Percentiles rank a stretch among this genome's conserved stretches.
Conservation (phyloP, 495 filamentous ascomycete genomes). For the Thermothielavioides terrestris region DNA sequence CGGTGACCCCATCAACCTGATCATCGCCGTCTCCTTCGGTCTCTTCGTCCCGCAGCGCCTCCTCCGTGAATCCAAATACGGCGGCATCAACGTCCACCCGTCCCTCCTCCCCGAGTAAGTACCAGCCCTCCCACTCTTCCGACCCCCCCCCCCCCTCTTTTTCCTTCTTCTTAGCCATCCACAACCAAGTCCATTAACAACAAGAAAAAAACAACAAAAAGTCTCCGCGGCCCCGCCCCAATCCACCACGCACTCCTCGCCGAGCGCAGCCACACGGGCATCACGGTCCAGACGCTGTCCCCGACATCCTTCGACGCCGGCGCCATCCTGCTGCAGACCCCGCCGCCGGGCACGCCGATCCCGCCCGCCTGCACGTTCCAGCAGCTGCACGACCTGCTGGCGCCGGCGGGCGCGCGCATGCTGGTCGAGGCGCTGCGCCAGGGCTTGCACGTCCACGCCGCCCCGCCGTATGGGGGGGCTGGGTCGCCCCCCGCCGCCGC, state of each 20-base stretch:
- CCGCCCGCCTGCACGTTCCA: conserved; percentile 1
- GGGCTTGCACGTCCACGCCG: conserved; percentile 59
- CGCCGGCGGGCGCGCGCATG: conserved; percentile 48
- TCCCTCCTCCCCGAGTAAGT: conserved; percentile 80
- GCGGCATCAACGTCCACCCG: conserved; percentile 89
- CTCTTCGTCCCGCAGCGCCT: conserved; percentile 75
- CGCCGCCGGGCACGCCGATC: conserved; percentile 24
- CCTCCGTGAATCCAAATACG: conserved; percentile 59
- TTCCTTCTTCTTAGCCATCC: background rate
- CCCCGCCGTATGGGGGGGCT: conserved; percentile 26
- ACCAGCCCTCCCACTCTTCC: background rate
- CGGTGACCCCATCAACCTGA: conserved; percentile 59
- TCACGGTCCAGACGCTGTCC: conserved; percentile 81
- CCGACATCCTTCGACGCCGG: conserved; percentile 68
- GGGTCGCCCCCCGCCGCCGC: no score
- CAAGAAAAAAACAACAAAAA: conserved; percentile 18
- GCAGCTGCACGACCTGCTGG: conserved; percentile 31
- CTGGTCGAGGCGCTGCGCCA: conserved; percentile 51
- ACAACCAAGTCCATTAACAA: background rate
- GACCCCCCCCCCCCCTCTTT: background rate
- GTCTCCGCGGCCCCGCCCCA: conserved; percentile 65
- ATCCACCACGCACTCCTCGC: conserved; percentile 70
- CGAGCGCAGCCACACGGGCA: conserved; percentile 48
- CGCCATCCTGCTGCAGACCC: conserved; percentile 55
- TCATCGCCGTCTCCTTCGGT: conserved; percentile 95